Conservation (phyloP, 148 eudicot species). For the Chenopodium formosanum region DNA sequence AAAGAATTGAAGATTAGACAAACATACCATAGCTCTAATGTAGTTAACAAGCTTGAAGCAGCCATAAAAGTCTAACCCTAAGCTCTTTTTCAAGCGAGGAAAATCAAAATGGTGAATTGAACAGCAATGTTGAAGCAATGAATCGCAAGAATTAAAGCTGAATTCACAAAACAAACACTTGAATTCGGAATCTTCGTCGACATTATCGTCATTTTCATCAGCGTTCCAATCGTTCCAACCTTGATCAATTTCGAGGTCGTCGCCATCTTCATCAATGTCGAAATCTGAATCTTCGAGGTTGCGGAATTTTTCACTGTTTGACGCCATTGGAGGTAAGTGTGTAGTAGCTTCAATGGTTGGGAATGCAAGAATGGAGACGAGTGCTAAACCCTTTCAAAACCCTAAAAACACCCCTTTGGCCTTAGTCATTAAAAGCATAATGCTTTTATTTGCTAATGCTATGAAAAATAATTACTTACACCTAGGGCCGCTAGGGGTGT, state of each 20-base stretch:
- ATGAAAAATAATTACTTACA: no score
- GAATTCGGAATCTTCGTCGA: constrained; percentile 32
- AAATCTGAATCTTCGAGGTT: constrained; percentile 18
- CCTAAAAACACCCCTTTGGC: background rate
- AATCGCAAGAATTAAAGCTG: constrained; percentile 28
- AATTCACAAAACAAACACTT: constrained; percentile 81
- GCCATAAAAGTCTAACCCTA: constrained; percentile 69
- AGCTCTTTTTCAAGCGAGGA: constrained; percentile 33
- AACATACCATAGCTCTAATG: constrained; percentile 44
- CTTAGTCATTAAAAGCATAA: no score
- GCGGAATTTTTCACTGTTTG: background rate
- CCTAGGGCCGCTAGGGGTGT: no score
- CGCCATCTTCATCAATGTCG: constrained; percentile 25
- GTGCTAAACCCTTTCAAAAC: constrained; percentile 15
- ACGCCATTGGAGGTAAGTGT: constrained; percentile 18
- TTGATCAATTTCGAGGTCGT: constrained; percentile 35
- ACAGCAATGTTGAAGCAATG: constrained; percentile 59
- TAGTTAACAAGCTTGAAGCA: constrained; percentile 85
- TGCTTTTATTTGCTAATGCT: no score
- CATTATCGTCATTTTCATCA: constrained; percentile 47
- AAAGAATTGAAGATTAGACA: background rate
- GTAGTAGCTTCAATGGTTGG: background rate
- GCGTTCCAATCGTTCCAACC: constrained; percentile 83
- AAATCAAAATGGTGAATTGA: constrained; percentile 61
- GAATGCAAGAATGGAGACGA: background rate